Evolutionary conservation across 768 basidiomycete species (phyloP).

Genomic region (Pisolithus albus): DNA sequence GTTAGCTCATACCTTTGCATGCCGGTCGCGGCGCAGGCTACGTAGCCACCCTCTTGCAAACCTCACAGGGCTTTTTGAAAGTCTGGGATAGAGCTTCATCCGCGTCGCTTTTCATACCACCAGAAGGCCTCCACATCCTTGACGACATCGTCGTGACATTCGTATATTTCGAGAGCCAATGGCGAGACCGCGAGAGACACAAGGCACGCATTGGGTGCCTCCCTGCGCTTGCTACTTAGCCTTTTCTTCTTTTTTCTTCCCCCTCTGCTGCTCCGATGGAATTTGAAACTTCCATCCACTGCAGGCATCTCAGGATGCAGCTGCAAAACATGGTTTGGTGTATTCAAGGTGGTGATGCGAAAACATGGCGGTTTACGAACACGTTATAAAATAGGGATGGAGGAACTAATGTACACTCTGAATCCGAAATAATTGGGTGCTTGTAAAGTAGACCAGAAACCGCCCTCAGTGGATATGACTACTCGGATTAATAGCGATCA

Average conservation of each 20-base stretch:
- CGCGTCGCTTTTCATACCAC: too few relatives aligned
- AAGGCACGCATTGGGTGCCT: constrained; percentile 2
- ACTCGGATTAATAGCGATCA: not conserved
- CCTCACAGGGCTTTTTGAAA: constrained; percentile 2
- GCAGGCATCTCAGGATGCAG: not conserved
- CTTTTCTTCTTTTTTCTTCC: too few relatives aligned
- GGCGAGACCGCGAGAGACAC: too few relatives aligned
- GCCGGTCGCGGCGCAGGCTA: constrained; percentile 4
- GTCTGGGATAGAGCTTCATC: too few relatives aligned
- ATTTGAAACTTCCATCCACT: too few relatives aligned
- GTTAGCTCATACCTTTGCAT: constrained; percentile 21
- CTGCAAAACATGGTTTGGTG: not conserved
- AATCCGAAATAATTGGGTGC: not conserved
- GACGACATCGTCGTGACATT: too few relatives aligned
- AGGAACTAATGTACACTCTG: not conserved
- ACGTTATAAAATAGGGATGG: too few relatives aligned
- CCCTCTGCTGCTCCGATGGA: too few relatives aligned
- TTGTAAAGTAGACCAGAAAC: not conserved
- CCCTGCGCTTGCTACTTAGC: not conserved
- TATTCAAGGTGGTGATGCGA: not conserved
- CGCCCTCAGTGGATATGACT: not conserved
- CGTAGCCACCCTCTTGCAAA: constrained; percentile 23
- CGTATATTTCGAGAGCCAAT: too few relatives aligned
- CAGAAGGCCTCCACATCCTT: too few relatives aligned
- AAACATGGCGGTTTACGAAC: not conserved